These are phyloP conservation scores for Podochytrium sp. DNA, from an alignment of 192 early-diverging fungal species.

Conservation along the genomic window DNA sequence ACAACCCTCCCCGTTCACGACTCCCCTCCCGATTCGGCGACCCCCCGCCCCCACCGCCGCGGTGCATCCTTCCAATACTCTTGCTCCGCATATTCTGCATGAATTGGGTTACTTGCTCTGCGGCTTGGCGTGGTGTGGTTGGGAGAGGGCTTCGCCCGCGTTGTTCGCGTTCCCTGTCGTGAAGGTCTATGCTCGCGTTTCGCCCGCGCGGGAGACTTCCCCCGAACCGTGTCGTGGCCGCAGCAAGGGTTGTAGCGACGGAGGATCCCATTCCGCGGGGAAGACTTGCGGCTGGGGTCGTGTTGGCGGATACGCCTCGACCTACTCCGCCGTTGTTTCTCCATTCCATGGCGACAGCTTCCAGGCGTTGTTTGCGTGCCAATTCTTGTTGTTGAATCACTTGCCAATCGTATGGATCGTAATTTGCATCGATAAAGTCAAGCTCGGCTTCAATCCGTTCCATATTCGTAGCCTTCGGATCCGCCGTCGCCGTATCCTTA, in stretches of 20 bases:
- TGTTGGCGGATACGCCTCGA: too few species aligned
- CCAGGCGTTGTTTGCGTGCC: too few species aligned
- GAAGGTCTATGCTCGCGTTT: too few species aligned
- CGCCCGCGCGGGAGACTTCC: neutral
- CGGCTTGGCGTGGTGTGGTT: neutral
- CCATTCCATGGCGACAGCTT: neutral
- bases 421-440: constrained; percentile 71
- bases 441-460: constrained; percentile 65
- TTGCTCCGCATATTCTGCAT: neutral
- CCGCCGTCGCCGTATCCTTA: neutral
- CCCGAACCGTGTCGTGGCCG: neutral
- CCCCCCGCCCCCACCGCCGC: neutral
- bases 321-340: neutral
- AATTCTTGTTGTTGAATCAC: constrained; percentile 83
- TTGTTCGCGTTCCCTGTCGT: neutral
- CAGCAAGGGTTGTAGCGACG: neutral
- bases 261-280: neutral
- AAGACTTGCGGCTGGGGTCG: too few species aligned
- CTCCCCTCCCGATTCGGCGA: too few species aligned
- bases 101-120: neutral
- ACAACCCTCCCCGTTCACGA: too few species aligned
- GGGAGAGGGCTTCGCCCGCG: neutral
- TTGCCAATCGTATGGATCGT: constrained; percentile 80
- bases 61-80: constrained; percentile 12
- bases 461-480: constrained; percentile 42